Evolutionary conservation across 2,329 filamentous ascomycete species (phyloP).

Genomic region (Tolypocladium pustulatum): DNA sequence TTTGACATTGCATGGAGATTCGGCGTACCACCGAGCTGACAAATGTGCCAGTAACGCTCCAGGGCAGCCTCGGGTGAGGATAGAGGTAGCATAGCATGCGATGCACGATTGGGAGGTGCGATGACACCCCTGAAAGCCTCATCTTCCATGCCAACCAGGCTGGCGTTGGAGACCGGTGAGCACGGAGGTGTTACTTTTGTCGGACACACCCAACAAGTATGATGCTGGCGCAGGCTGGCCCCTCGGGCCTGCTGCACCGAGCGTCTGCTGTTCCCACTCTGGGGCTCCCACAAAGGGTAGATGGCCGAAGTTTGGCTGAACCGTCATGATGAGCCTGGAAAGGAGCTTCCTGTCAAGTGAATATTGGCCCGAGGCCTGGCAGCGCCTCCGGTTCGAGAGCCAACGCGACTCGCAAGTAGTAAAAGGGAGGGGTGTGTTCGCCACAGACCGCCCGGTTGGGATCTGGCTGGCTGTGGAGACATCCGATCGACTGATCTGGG

Average conservation of each 20-base stretch:
- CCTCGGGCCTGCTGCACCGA: background rate
- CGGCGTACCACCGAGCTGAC: background rate
- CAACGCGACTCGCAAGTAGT: background rate
- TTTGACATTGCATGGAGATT: background rate
- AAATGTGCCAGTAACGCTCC: background rate
- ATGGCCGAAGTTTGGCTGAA: background rate
- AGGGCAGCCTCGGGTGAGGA: background rate
- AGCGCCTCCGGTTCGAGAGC: background rate
- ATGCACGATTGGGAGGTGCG: background rate
- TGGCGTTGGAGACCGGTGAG: background rate
- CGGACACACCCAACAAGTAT: background rate
- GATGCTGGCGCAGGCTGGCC: background rate
- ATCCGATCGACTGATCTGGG: conserved; percentile 3
- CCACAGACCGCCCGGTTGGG: background rate
- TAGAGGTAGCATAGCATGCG: background rate
- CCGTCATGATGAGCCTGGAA: background rate
- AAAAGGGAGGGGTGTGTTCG: background rate
- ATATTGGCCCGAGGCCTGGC: background rate
- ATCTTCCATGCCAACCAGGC: background rate
- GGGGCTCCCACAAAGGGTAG: background rate
- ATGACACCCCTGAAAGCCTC: background rate
- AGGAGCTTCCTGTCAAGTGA: background rate
- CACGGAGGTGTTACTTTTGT: background rate
- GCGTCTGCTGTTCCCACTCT: background rate
- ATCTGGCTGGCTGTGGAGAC: conserved; percentile 2